These are phyloP conservation scores for Clathrus columnatus DNA, from an alignment of 768 basidiomycete species.

Conservation along the genomic window DNA sequence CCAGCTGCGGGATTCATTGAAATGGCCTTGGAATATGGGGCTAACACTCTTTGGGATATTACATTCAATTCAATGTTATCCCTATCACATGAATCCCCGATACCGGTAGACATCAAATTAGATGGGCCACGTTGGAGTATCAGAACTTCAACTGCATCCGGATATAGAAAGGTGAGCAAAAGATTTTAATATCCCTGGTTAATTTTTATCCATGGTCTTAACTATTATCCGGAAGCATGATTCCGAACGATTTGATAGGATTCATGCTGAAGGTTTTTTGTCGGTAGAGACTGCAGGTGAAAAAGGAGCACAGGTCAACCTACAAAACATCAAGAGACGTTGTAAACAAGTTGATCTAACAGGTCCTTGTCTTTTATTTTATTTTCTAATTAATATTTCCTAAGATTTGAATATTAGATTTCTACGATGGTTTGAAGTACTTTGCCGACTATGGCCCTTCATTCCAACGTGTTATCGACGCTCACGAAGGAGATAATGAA, in stretches of 20 bases:
- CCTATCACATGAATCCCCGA: slow-evolving; percentile 18
- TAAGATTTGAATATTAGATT: too few relatives aligned
- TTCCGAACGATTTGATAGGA: neutral
- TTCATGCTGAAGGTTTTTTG: slow-evolving; percentile 5
- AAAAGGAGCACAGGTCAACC: neutral
- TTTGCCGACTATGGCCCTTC: slow-evolving; percentile 12
- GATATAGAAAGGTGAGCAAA: neutral
- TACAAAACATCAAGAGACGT: neutral
- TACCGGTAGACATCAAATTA: slow-evolving; percentile 14
- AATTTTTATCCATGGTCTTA: neutral
- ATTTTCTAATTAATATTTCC: neutral
- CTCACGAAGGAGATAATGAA: slow-evolving; percentile 7
- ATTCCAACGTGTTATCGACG: slow-evolving; percentile 7
- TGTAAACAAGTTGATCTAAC: slow-evolving; percentile 4
- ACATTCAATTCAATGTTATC: slow-evolving; percentile 20
- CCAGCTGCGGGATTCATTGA: slow-evolving; percentile 12
- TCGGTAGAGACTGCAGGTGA: neutral
- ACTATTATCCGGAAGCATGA: neutral
- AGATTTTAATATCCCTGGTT: neutral
- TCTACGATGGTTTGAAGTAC: slow-evolving; percentile 7
- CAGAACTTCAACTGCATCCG: slow-evolving; percentile 14
- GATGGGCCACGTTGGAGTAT: slow-evolving; percentile 21
- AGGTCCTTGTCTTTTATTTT: neutral
- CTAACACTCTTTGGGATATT: slow-evolving; percentile 19
- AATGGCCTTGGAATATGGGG: slow-evolving; percentile 26